Base-by-base conservation (phyloP, 768 basidiomycete species). In the Exidia glandulosa region DNA sequence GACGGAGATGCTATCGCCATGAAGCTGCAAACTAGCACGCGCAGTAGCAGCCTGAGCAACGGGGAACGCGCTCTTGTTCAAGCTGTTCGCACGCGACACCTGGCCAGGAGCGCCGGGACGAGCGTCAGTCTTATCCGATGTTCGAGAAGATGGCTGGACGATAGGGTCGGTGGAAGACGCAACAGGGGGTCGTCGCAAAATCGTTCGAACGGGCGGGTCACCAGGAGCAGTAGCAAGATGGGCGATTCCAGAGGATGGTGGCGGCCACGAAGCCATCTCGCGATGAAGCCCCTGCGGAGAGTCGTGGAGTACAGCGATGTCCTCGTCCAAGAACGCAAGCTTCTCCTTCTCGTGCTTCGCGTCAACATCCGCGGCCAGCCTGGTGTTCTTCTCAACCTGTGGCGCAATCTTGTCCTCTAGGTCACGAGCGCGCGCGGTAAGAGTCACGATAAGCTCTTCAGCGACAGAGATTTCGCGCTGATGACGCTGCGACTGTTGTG, bases 361-460 rank as follows among this genome's bases (percentile, higher is more conserved):
- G 57, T 77, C 80, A 63, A 84, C 83, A 64, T 81, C 82, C 36
- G 82, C 76, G n/a, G 71, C 76, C 60, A 94, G 72, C 59, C 77
- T 77, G 63, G 81, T 81, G 72, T 79, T 84, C 50, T 31, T 27
- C 50, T 27, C 25, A 25, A 54, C 27, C 71, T 84, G 83, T 60
- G 79, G 76, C 32, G 80, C 76, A 34, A 93, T 77, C 65, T 75
- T 80, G 55, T 85, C 85, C 71, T 94, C 90, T 59, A 93, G 73
- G 66, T 87, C 87, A 62, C 82, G 80, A 50, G 87, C 83, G 56
- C 86, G 83, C 34, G 77, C 75, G 67, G 79, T 84, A 34, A 90
- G 76, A 10, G 81, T 77, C 52, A 77, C 72, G 23, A 90, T 76
- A 16, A 83, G 76, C 57, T 88, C 87, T 69, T 93, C 88, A 29